Base-by-base conservation (phyloP, 2,329 filamentous ascomycete genomes). In the Stemphylium vesicarium region DNA sequence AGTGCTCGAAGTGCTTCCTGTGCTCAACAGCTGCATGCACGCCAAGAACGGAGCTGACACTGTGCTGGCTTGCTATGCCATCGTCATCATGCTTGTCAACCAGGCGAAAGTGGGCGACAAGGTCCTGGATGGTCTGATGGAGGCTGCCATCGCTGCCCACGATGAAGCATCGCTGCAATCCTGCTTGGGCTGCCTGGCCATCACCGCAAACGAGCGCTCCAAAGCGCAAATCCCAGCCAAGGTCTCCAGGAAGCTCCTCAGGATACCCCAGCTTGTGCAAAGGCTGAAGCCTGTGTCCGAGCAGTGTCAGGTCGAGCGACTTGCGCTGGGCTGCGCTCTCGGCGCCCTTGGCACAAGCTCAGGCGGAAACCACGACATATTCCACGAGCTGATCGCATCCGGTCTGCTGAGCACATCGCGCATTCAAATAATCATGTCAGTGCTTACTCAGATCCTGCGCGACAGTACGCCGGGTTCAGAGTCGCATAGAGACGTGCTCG, bases 31-130 rank as follows among this genome's bases (percentile, higher is more conserved):
- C 60, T 91, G 89, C 1, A 82, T 98, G 57, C 83, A 88, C 8
- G 84, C 94, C 79, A 87, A 87, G 66, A 87, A 89, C 57, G 87
- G 88, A 0, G 85, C 92, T 0, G 91, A 94, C 58, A 80, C 96
- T 37, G 90, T 93, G 62, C 84, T 96, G 56, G 92, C 90, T 13
- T 93, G 90, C 53, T 98, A 96, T 74, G 96, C 97, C 89, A 87
- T 96, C 16, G 84, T 93, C 51, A 86, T 92, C 6, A 87, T 98
- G 43, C 84, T 98, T 58, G 92, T 91, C 6, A 88, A 91, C 43
- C 96, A 96, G 75, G 88, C 89, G 0, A 83, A 85, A 42, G 82
- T 98, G 12, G 86, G 90, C 41, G 92, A 98, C 66, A 84, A 85
- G 52, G 85, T 93, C 2, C 81, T 98, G n/a, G 87, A 90, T 49